These are phyloP conservation scores for Alternaria triticina DNA, from an alignment of 2,329 filamentous ascomycete genomes.

Conservation along the genomic window DNA sequence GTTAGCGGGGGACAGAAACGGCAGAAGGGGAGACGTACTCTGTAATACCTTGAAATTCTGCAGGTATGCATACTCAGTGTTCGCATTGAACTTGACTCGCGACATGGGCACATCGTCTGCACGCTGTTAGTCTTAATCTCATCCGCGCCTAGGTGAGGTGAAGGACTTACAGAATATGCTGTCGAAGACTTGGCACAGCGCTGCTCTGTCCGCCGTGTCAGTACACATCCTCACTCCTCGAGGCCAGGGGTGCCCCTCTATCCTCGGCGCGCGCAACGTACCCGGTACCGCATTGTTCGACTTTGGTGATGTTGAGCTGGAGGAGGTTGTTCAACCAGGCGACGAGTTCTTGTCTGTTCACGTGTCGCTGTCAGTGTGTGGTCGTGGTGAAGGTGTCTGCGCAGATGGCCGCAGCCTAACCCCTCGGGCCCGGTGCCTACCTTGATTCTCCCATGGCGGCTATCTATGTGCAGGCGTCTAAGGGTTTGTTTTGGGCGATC, in stretches of 20 bases:
- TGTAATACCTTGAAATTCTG: conserved; percentile 99
- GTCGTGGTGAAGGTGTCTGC: conserved; percentile 10
- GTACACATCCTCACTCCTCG: conserved; percentile 10
- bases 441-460: conserved; percentile 68
- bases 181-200: conserved; percentile 96
- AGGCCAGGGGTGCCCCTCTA: conserved; percentile 13
- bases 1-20: too few species aligned
- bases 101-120: conserved; percentile 88
- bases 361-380: conserved; percentile 25
- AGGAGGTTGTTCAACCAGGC: conserved; percentile 97
- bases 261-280: conserved; percentile 56
- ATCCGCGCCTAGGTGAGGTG: background rate
- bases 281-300: conserved; percentile 99
- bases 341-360: conserved; percentile 86
- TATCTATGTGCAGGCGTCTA: conserved; percentile 9
- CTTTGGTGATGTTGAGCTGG: conserved; percentile 96
- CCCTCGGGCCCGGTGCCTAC: conserved; percentile 57
- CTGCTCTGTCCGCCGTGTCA: conserved; percentile 67
- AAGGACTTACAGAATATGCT: conserved; percentile 79
- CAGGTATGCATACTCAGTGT: conserved; percentile 94
- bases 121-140: conserved; percentile 9
- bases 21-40: conserved; percentile 74
- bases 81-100: conserved; percentile 97
- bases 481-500: conserved; percentile 4
- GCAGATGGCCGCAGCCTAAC: conserved; percentile 1